Conservation (phyloP, 2,329 filamentous ascomycete species). For the Colletotrichum sp. region DNA sequence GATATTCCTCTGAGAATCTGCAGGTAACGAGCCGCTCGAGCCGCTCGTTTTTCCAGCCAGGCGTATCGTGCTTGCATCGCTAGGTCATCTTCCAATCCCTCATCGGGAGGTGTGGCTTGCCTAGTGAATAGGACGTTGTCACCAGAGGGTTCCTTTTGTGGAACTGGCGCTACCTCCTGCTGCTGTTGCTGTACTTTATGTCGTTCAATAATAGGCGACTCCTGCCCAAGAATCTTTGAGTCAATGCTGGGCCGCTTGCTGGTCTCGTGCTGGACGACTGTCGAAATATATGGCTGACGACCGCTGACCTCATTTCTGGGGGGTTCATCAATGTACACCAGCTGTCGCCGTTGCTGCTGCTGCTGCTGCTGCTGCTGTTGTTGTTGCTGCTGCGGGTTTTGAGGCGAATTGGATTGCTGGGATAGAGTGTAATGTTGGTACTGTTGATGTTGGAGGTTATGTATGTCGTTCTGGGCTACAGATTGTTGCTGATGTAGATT, state of each 20-base stretch:
- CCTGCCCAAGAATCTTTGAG: not conserved
- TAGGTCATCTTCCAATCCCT: not conserved
- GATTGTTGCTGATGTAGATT: not conserved
- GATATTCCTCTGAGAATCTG: conserved; percentile 18
- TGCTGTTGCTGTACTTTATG: not conserved
- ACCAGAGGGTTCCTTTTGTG: not conserved
- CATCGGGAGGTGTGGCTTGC: not conserved
- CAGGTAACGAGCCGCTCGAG: conserved; percentile 13
- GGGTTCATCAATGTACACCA: not conserved
- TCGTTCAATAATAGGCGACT: not conserved
- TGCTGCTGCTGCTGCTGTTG: no score
- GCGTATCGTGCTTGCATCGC: not conserved
- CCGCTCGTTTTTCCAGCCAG: not conserved
- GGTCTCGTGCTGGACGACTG: not conserved
- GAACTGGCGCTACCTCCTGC: not conserved
- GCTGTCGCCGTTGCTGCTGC: not conserved
- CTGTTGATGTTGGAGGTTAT: not conserved
- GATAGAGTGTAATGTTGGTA: not conserved
- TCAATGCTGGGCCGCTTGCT: not conserved
- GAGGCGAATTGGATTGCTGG: not conserved
- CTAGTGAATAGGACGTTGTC: not conserved
- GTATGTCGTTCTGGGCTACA: not conserved
- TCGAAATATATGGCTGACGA: not conserved
- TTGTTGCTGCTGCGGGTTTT: not conserved
- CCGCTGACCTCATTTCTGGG: not conserved